Evolutionary conservation across 768 basidiomycete species (phyloP), one percentile per base, ranked within the genome.

Genomic region (Agrocybe chaxingu): DNA sequence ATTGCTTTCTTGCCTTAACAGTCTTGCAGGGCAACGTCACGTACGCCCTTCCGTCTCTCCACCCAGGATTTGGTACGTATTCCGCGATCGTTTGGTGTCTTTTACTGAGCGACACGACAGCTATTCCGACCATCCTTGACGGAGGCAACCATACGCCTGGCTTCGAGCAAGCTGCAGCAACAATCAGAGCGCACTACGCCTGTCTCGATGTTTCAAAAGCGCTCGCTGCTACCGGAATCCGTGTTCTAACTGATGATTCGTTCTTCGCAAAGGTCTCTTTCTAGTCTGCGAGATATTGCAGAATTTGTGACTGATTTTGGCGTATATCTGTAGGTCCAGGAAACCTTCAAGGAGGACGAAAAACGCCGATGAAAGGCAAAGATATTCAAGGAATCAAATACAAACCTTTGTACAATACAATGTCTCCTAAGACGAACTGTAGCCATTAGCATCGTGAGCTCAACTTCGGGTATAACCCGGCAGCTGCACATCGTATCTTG

Each of bases 61-160:
- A 92, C 57, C 89, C 89, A 16, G 81, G 83, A 10, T 91, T 85
- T 58, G 78, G 85, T 57, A 7, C 40, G 37, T 24, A 31, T 4
- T 44, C 19, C 43, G 16, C 24, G 24, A 24, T 24, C 24, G n/a
- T 49, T 24, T 42, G 24, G 24, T 24, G 24, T 24, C 24, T 24
- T 35, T 24, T 24, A 24, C 24, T 24, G 12, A 29, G 40, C 6
- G 6, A 5, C 37, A 45, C 24, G 29, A 3, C 16, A 90, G 89
- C 87, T 8, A 92, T 92, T 37, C 91, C 90, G 3, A 89, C 86
- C 0, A 71, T 81, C 16, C 62, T 70, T 0, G 74, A 82, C 55
- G 90, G 89, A 9, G 89, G 89, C 5, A 92, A 92, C 60, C 91
- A 92, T 57, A 92, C 91, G 0, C 69, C 67, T 2, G 82, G 70